Conservation (phyloP, 768 basidiomycete species). For the Leccinum aurantiacum region DNA sequence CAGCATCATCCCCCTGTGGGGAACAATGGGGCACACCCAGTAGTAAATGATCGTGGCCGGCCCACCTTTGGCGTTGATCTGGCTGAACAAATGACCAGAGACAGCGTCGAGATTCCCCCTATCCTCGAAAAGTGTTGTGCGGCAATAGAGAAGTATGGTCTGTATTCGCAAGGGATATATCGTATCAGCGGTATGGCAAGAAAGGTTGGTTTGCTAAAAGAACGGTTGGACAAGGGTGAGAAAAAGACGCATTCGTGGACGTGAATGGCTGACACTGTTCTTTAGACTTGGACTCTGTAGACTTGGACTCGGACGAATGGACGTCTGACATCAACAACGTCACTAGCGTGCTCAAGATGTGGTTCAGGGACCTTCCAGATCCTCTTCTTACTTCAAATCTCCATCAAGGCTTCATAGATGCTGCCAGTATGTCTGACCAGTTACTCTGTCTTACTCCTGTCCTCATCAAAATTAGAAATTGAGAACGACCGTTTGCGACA, state of each 20-base stretch:
- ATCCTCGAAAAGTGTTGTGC: conserved; percentile 87
- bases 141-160: conserved; percentile 89
- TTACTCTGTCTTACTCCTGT: neutral
- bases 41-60: conserved; percentile 51
- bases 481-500: conserved; percentile 95
- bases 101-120: conserved; percentile 84
- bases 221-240: conserved; percentile 81
- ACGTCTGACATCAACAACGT: conserved; percentile 94
- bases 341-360: conserved; percentile 90
- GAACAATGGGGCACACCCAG: conserved; percentile 31
- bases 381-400: conserved; percentile 81
- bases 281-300: conserved; percentile 79
- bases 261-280: conserved; percentile 22
- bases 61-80: conserved; percentile 46
- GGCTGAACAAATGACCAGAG: conserved; percentile 89
- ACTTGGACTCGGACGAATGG: conserved; percentile 89
- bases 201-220: conserved; percentile 80
- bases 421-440: conserved; percentile 68
- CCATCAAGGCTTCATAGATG: conserved; percentile 93
- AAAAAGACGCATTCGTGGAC: neutral
- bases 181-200: conserved; percentile 90
- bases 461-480: conserved; percentile 51
- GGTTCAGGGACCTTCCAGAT: conserved; percentile 95
- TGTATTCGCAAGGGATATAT: conserved; percentile 87
- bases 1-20: conserved; percentile 26